These are phyloP conservation scores for Sanghuangporus sanghuang DNA, from an alignment of 1,284 basidiomycete species.

Conservation along the genomic window DNA sequence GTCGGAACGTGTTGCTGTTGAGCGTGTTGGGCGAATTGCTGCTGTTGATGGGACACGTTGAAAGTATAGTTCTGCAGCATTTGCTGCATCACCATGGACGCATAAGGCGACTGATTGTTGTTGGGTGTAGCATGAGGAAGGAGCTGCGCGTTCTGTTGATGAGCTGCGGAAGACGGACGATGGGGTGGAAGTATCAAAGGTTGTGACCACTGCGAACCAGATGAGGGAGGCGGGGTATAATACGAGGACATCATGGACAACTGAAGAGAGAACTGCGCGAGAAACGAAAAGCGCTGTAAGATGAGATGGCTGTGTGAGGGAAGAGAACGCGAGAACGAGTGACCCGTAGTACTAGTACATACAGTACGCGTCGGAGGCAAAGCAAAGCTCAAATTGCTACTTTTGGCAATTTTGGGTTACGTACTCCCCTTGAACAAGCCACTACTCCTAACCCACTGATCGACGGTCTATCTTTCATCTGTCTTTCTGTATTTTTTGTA, in stretches of 20 bases:
- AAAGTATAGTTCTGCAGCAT: conserved; percentile 11
- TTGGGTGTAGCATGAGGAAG: background rate
- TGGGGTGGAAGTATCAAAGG: background rate
- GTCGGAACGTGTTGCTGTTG: background rate
- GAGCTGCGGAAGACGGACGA: background rate
- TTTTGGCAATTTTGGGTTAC: background rate
- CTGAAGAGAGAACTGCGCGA: no score
- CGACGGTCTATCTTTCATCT: background rate
- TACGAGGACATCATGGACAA: background rate
- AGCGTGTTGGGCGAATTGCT: background rate
- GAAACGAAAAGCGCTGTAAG: background rate
- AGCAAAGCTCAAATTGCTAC: background rate
- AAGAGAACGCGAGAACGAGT: background rate
- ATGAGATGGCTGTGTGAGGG: background rate
- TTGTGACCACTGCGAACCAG: background rate
- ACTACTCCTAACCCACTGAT: background rate
- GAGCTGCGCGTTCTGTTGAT: background rate
- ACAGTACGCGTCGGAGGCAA: background rate
- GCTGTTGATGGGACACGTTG: background rate
- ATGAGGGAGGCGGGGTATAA: background rate
- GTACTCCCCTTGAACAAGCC: background rate
- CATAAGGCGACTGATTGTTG: conserved; percentile 5
- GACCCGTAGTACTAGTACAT: no score
- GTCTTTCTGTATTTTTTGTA: background rate
- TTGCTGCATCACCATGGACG: conserved; percentile 16